phyloP scores from a whole-genome alignment of 306 rosid genomes.

The Mimosa pudica region DNA sequence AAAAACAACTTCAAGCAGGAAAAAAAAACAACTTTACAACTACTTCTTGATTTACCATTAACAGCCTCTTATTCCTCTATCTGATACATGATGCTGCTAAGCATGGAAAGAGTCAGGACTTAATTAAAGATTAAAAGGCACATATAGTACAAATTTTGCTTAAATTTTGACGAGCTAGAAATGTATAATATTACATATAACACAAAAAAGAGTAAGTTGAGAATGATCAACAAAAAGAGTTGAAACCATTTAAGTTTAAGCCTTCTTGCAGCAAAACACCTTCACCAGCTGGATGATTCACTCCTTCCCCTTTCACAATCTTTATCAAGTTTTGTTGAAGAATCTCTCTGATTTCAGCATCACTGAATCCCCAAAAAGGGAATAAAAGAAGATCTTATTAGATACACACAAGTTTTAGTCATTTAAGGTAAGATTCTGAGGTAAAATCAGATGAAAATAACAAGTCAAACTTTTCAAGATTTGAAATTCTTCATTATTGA shows the following conservation, averaged over 20 bases:
- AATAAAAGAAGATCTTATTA: background rate
- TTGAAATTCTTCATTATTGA: background rate
- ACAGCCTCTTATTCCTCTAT: slow-evolving; percentile 30
- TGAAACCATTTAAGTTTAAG: slow-evolving; percentile 63
- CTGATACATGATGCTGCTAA: slow-evolving; percentile 27
- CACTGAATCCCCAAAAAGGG: slow-evolving; percentile 40
- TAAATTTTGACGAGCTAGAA: background rate
- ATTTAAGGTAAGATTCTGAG: background rate
- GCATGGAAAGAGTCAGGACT: background rate
- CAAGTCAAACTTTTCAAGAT: background rate
- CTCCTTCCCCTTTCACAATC: slow-evolving; percentile 58
- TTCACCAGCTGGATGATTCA: slow-evolving; percentile 45
- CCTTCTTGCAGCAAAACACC: slow-evolving; percentile 57
- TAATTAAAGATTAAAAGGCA: background rate
- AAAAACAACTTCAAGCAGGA: slow-evolving; percentile 3
- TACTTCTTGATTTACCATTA: slow-evolving; percentile 36
- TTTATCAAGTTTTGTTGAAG: slow-evolving; percentile 61
- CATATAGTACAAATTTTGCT: background rate
- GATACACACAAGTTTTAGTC: slow-evolving; percentile 7
- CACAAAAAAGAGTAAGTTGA: slow-evolving; percentile 15
- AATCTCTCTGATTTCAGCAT: slow-evolving; percentile 60
- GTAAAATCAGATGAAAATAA: background rate
- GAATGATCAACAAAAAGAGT: slow-evolving; percentile 45
- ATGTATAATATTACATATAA: background rate
- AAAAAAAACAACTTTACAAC: slow-evolving; percentile 30